A percentile compares a stretch with the other conserved stretches of the same genome.
Evolutionary conservation across 768 basidiomycete species (phyloP).

Genomic region (Paxillus rubicundulus): DNA sequence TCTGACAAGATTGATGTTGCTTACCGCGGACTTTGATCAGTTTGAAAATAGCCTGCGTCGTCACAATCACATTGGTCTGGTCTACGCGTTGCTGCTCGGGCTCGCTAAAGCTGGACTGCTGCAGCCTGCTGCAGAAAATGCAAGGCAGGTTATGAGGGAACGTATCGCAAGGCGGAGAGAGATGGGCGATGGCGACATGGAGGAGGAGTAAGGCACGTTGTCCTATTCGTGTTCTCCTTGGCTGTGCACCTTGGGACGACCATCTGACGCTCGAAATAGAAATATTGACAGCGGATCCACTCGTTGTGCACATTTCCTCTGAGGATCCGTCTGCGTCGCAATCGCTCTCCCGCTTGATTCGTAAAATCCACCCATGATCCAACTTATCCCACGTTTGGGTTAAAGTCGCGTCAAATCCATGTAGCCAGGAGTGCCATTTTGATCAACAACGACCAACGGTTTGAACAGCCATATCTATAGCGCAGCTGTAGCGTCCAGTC

Average conservation of each 20-base stretch:
- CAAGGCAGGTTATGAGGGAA: conserved; percentile 43
- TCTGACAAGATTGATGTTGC: background rate
- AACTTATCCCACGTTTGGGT: background rate
- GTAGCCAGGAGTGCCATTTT: too few relatives aligned
- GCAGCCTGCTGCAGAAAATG: conserved; percentile 45
- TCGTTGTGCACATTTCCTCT: background rate
- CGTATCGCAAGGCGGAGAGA: conserved; percentile 40
- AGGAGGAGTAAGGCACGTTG: conserved; percentile 39
- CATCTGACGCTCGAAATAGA: background rate
- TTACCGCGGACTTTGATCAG: conserved; percentile 36
- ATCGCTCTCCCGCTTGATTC: background rate
- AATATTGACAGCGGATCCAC: conserved; percentile 3
- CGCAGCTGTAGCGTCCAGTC: background rate
- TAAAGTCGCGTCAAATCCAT: background rate
- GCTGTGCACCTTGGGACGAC: conserved; percentile 1
- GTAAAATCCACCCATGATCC: background rate
- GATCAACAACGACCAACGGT: background rate
- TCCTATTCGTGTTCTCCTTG: background rate
- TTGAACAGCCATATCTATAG: background rate
- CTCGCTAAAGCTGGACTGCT: conserved; percentile 72
- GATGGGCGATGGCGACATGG: conserved; percentile 41
- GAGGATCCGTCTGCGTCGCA: background rate
- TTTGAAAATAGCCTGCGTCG: conserved; percentile 85
- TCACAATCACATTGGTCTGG: conserved; percentile 85
- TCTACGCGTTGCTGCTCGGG: conserved; percentile 67